Evolutionary conservation across 352 stramenopile genomes (phyloP).

Genomic region (Globisporangium uncinulatum): DNA sequence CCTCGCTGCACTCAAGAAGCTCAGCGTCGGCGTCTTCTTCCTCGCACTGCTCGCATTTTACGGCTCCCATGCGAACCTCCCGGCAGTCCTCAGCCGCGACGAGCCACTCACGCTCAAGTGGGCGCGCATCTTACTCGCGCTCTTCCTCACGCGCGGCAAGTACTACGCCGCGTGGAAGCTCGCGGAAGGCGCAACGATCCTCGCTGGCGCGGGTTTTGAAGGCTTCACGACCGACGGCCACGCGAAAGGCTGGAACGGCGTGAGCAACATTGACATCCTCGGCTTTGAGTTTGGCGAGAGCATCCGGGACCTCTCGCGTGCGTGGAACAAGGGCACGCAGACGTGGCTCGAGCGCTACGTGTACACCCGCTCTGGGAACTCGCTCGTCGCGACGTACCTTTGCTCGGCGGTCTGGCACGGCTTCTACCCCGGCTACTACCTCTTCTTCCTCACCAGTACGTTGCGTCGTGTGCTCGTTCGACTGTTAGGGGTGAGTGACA

Average conservation of each 20-base stretch:
- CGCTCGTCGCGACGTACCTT: conserved; percentile 91
- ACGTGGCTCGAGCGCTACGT: conserved; percentile 96
- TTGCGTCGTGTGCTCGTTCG: not conserved
- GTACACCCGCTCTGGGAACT: conserved; percentile 94
- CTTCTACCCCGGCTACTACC: conserved; percentile 98
- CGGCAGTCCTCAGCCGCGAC: conserved; percentile 38
- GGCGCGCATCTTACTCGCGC: conserved; percentile 70
- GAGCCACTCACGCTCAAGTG: conserved; percentile 71
- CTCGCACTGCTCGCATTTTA: conserved; percentile 43
- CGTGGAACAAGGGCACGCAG: conserved; percentile 97
- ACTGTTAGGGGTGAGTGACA: not conserved
- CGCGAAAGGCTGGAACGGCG: conserved; percentile 87
- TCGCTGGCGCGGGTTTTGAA: conserved; percentile 89
- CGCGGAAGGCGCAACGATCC: conserved; percentile 69
- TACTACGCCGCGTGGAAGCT: conserved; percentile 97
- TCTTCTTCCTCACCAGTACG: conserved; percentile 89
- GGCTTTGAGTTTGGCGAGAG: conserved; percentile 92
- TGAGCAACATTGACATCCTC: conserved; percentile 96
- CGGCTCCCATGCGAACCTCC: conserved; percentile 36
- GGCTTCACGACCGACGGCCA: conserved; percentile 87
- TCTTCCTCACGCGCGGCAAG: conserved; percentile 91
- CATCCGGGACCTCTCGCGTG: conserved; percentile 81
- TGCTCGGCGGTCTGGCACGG: conserved; percentile 97
- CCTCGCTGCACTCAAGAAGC: conserved; percentile 40
- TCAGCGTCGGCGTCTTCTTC: conserved; percentile 39